These are phyloP conservation scores for Nannochloris sp. DNA, from an alignment of 139 green algal species.

Conservation along the genomic window DNA sequence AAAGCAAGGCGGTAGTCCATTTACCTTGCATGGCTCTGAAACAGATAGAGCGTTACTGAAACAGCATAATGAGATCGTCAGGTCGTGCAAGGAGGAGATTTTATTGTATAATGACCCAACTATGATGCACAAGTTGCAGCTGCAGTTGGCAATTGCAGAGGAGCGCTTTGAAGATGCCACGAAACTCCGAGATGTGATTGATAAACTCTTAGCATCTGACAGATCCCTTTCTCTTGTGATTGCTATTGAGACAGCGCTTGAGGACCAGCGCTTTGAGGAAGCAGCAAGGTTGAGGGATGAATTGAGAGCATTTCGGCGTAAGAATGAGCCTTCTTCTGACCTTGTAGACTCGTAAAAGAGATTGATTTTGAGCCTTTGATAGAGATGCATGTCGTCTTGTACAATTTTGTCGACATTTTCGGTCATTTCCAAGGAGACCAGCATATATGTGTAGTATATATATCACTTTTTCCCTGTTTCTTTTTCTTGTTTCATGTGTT, in stretches of 20 bases:
- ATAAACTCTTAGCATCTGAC: conserved; percentile 35
- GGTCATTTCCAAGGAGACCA: too few species aligned
- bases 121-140: conserved; percentile 60
- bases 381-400: too few species aligned
- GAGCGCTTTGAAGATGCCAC: conserved; percentile 69
- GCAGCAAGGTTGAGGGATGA: conserved; percentile 25
- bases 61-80: conserved; percentile 45
- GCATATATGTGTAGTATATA: too few species aligned
- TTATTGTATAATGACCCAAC: conserved; percentile 62
- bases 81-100: conserved; percentile 52
- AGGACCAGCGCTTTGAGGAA: conserved; percentile 44
- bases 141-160: conserved; percentile 67
- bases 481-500: too few species aligned
- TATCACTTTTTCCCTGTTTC: too few species aligned
- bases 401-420: too few species aligned
- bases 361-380: too few species aligned
- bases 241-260: conserved; percentile 47
- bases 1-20: neutral
- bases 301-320: conserved; percentile 4
- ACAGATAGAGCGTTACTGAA: neutral
- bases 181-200: conserved; percentile 39
- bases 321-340: neutral
- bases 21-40: neutral
- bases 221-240: conserved; percentile 18
- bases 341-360: neutral